Conservation (phyloP, 176 grass and related monocot genomes). For the Aegilops speltoides region DNA sequence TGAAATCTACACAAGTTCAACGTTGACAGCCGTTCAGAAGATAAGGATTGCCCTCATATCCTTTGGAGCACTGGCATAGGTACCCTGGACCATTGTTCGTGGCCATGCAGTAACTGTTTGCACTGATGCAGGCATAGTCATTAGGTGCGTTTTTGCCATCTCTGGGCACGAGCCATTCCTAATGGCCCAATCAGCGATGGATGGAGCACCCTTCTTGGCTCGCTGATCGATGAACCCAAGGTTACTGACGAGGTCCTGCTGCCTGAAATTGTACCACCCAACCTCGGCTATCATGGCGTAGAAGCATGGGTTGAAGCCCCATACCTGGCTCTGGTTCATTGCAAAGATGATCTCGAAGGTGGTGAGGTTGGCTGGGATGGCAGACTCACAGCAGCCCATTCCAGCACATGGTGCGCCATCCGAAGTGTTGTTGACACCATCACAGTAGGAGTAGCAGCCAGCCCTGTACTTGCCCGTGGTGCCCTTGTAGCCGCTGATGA, state of each 20-base stretch:
- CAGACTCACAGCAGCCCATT: slow-evolving; percentile 13
- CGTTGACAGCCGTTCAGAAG: not conserved
- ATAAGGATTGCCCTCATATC: slow-evolving; percentile 12
- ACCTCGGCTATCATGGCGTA: not conserved
- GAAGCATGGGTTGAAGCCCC: not conserved
- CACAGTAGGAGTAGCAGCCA: not conserved
- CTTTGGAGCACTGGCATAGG: not conserved
- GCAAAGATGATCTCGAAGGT: not conserved
- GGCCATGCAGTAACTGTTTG: not conserved
- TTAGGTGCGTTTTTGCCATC: not conserved
- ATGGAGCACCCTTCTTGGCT: not conserved
- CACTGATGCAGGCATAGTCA: not conserved
- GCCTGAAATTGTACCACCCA: slow-evolving; percentile 10
- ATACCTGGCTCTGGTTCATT: not conserved
- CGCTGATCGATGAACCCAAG: not conserved
- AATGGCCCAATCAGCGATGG: not conserved
- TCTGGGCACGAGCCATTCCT: not conserved
- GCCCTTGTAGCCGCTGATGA: not conserved
- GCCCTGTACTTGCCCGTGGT: not conserved
- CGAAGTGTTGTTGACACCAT: not conserved
- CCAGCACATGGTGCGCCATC: not conserved
- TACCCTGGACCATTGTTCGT: slow-evolving; percentile 6
- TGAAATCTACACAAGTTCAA: not conserved
- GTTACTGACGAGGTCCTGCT: not conserved
- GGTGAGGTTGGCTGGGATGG: not conserved